phyloP scores from a whole-genome alignment of 768 basidiomycete genomes.

The Tephrocybe sp. region DNA sequence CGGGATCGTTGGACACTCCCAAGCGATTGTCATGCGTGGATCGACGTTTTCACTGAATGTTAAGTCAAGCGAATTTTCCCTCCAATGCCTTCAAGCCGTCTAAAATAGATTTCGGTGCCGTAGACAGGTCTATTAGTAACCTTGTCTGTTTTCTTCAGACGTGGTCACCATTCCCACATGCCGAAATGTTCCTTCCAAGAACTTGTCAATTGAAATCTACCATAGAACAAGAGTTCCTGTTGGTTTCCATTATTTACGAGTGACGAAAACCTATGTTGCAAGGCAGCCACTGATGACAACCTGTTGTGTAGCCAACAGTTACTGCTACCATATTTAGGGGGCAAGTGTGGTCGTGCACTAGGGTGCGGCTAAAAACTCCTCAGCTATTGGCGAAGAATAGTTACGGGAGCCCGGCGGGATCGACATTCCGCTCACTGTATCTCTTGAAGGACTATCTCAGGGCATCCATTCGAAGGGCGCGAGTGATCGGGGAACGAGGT shows the following conservation, averaged over 20 bases:
- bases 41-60: background rate
- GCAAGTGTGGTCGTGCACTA: background rate
- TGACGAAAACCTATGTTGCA: background rate
- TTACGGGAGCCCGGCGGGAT: too few species aligned
- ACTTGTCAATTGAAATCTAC: too few species aligned
- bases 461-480: background rate
- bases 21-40: background rate
- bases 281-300: background rate
- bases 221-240: too few species aligned
- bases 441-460: background rate
- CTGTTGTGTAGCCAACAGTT: slow-evolving; percentile 2
- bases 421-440: background rate
- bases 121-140: slow-evolving; percentile 1
- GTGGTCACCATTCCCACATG: background rate
- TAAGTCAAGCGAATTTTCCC: too few species aligned
- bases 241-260: too few species aligned
- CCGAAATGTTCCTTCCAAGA: background rate
- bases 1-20: slow-evolving; percentile 13
- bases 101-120: slow-evolving; percentile 8
- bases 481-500: slow-evolving; percentile 12
- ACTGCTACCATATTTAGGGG: background rate
- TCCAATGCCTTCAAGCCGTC: too few species aligned
- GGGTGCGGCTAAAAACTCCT: background rate
- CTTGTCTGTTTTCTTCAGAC: background rate
- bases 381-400: too few species aligned